Evolutionary conservation across 805 yeast species (phyloP).

Genomic region (Metschnikowia corniflorae): DNA sequence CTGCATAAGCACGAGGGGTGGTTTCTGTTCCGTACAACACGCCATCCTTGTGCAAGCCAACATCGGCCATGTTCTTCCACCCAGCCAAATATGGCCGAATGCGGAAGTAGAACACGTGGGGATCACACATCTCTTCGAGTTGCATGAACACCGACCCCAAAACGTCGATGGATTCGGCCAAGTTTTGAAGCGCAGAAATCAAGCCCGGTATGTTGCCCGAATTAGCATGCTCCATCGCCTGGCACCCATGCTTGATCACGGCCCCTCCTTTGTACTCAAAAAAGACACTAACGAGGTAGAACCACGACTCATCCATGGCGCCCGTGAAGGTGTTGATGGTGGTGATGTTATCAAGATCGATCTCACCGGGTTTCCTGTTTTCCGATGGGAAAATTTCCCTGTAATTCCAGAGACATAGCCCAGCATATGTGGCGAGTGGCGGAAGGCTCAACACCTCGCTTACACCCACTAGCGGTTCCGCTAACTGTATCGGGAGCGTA

Average conservation of each 20-base stretch:
- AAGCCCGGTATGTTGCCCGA: constrained; percentile 42
- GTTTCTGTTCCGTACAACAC: constrained; percentile 69
- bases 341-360: constrained; percentile 63
- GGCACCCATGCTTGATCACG: constrained; percentile 62
- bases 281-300: constrained; percentile 80
- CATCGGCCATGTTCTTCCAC: constrained; percentile 87
- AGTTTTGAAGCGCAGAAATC: constrained; percentile 46
- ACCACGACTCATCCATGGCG: constrained; percentile 89
- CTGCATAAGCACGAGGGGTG: constrained; percentile 57
- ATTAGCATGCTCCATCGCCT: constrained; percentile 57
- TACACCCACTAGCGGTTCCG: constrained; percentile 64
- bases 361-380: constrained; percentile 25
- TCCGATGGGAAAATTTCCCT: constrained; percentile 51
- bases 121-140: constrained; percentile 94
- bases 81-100: constrained; percentile 91
- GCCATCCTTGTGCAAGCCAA: constrained; percentile 69
- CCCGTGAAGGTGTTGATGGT: constrained; percentile 87
- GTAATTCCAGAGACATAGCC: constrained; percentile 86
- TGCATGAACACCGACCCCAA: constrained; percentile 69
- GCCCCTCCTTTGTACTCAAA: constrained; percentile 82
- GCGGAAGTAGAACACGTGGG: constrained; percentile 83
- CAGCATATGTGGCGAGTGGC: constrained; percentile 85
- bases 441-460: constrained; percentile 67
- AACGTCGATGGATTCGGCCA: constrained; percentile 73
- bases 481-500: constrained; percentile 61